Evolutionary conservation across 169 alveolate species (phyloP).

Genomic region (Plasmodium coatneyi): DNA sequence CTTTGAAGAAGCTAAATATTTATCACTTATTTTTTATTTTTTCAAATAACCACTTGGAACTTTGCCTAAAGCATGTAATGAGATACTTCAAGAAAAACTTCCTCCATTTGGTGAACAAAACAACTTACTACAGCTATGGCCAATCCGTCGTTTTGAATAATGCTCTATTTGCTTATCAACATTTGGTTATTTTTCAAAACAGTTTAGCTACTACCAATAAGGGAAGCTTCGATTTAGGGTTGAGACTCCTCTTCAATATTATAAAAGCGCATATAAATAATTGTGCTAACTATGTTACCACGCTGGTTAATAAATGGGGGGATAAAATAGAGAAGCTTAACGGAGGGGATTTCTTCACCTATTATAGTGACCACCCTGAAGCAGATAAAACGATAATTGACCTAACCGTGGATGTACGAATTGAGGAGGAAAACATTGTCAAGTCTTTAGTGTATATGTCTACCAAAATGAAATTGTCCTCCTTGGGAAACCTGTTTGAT

Average conservation of each 20-base stretch:
- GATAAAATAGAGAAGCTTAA: neutral
- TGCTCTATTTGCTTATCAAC: conserved; percentile 51
- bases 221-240: neutral
- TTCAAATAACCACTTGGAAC: conserved; percentile 50
- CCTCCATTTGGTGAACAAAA: neutral
- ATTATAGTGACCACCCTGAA: neutral
- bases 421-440: conserved; percentile 62
- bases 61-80: conserved; percentile 27
- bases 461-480: conserved; percentile 26
- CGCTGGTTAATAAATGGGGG: neutral
- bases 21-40: conserved; percentile 66
- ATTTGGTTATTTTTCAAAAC: conserved; percentile 33
- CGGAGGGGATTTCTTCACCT: neutral
- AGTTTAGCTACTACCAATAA: neutral
- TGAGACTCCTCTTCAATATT: conserved; percentile 12
- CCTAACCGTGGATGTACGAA: conserved; percentile 31
- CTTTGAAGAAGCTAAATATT: conserved; percentile 37
- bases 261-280: conserved; percentile 14
- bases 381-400: neutral
- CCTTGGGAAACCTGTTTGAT: conserved; percentile 34
- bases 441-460: conserved; percentile 51
- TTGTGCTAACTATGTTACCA: conserved; percentile 21
- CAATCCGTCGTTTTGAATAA: conserved; percentile 45
- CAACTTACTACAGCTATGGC: neutral
- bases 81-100: conserved; percentile 18